Percentiles rank a stretch among this genome's conserved stretches.
These are phyloP conservation scores for Nigrospora sphaerica DNA, from an alignment of 2,329 filamentous ascomycete genomes.

Conservation along the genomic window DNA sequence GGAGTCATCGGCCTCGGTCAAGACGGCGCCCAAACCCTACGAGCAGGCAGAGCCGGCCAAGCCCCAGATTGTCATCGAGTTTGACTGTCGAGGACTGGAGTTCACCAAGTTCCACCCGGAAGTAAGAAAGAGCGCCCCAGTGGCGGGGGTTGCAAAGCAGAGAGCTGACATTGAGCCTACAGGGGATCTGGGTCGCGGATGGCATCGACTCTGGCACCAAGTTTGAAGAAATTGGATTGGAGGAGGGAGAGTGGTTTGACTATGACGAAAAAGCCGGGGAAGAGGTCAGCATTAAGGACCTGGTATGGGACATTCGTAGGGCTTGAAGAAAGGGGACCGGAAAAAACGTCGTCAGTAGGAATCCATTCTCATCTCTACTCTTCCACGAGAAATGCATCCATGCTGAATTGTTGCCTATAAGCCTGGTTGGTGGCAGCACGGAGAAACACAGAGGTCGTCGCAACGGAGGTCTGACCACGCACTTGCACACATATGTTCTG, in stretches of 20 bases:
- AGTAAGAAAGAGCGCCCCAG: constrained; percentile 39
- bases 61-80: constrained; percentile 72
- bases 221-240: constrained; percentile 74
- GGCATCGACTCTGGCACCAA: constrained; percentile 74
- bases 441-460: no score
- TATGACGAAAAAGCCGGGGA: constrained; percentile 92
- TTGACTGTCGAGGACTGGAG: constrained; percentile 91
- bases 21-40: constrained; percentile 65
- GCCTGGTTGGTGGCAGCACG: no score
- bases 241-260: constrained; percentile 94
- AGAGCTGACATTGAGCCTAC: constrained; percentile 5
- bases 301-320: constrained; percentile 71
- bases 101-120: constrained; percentile 88
- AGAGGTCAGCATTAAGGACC: constrained; percentile 85
- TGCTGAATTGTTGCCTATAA: no score
- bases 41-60: constrained; percentile 65
- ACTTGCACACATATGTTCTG: no score
- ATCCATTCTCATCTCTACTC: not conserved
- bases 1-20: constrained; percentile 81
- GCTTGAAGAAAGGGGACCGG: not conserved
- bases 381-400: no score
- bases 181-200: constrained; percentile 88
- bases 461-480: no score
- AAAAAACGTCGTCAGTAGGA: not conserved
- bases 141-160: not conserved